Evolutionary conservation across 1,139 yeast species (phyloP).

Genomic region (Torulaspora pretoriensis): DNA sequence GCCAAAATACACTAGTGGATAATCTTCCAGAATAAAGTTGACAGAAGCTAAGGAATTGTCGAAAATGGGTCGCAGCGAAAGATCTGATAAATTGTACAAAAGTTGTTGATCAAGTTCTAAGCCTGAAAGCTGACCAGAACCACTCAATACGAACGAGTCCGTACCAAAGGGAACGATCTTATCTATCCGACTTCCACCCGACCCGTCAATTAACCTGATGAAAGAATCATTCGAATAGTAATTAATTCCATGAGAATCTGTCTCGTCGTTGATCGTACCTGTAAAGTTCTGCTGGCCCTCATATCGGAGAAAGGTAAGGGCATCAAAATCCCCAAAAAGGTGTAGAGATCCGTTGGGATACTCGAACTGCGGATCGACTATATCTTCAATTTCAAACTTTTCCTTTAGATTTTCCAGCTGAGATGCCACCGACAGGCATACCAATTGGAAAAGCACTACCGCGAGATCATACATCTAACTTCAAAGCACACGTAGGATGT

Average conservation of each 20-base stretch:
- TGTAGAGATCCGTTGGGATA: slow-evolving; percentile 46
- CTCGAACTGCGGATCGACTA: slow-evolving; percentile 16
- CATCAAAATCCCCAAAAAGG: slow-evolving; percentile 61
- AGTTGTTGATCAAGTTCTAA: slow-evolving; percentile 49
- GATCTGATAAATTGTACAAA: slow-evolving; percentile 48
- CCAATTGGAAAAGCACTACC: slow-evolving; percentile 2
- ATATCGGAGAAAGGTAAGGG: slow-evolving; percentile 54
- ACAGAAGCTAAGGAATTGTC: slow-evolving; percentile 44
- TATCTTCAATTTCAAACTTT: slow-evolving; percentile 11
- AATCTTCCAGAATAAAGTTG: slow-evolving; percentile 47
- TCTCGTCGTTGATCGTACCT: slow-evolving; percentile 18
- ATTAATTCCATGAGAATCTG: slow-evolving; percentile 25
- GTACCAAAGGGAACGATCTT: slow-evolving; percentile 32
- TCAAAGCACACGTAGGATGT: background rate
- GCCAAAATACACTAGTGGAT: slow-evolving; percentile 64
- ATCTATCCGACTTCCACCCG: slow-evolving; percentile 28
- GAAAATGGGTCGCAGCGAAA: slow-evolving; percentile 43
- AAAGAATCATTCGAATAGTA: slow-evolving; percentile 32
- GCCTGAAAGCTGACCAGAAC: slow-evolving; percentile 41
- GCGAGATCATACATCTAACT: slow-evolving; percentile 9
- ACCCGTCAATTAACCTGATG: slow-evolving; percentile 24
- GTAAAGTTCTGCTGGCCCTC: slow-evolving; percentile 48
- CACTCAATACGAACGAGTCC: slow-evolving; percentile 42
- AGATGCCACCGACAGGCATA: slow-evolving; percentile 9
- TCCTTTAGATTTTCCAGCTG: slow-evolving; percentile 20